A percentile compares a stretch with the other conserved stretches of the same genome.
Conservation (phyloP, 768 basidiomycete species). For the Hericium rajendrae region DNA sequence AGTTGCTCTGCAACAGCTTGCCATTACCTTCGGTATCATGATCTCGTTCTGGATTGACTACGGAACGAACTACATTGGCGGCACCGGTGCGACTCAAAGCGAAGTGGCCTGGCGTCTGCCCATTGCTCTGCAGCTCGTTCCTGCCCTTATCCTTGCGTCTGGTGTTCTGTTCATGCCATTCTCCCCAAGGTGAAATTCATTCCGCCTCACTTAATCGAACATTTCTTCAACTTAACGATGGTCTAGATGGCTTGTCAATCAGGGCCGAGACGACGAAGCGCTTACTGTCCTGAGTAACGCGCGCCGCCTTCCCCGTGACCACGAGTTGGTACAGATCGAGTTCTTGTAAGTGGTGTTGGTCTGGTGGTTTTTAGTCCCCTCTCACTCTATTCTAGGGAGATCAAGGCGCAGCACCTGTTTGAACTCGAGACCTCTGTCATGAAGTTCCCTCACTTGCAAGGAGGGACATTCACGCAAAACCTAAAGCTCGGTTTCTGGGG, state of each 20-base stretch:
- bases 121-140: constrained; percentile 63
- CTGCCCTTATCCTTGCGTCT: constrained; percentile 57
- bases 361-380: constrained; percentile 15
- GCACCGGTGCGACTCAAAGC: constrained; percentile 43
- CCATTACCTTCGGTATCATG: constrained; percentile 77
- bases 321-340: constrained; percentile 63
- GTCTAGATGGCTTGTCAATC: constrained; percentile 63
- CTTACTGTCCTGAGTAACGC: constrained; percentile 51
- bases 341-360: constrained; percentile 41
- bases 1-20: constrained; percentile 74
- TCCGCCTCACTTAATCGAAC: background rate
- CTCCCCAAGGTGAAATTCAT: constrained; percentile 46
- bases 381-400: constrained; percentile 31
- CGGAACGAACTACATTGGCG: constrained; percentile 63
- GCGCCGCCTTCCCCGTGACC: constrained; percentile 43
- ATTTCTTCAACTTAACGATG: background rate
- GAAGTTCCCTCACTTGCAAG: constrained; percentile 56
- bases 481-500: constrained; percentile 52
- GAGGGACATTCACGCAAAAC: constrained; percentile 44
- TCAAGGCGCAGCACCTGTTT: constrained; percentile 64
- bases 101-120: constrained; percentile 74
- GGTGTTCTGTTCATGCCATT: constrained; percentile 76
- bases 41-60: constrained; percentile 41
- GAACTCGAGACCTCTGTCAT: constrained; percentile 53
- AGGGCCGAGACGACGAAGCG: constrained; percentile 69